Conservation (phyloP, 2,329 filamentous ascomycete species). For the Phialocephala sp. region DNA sequence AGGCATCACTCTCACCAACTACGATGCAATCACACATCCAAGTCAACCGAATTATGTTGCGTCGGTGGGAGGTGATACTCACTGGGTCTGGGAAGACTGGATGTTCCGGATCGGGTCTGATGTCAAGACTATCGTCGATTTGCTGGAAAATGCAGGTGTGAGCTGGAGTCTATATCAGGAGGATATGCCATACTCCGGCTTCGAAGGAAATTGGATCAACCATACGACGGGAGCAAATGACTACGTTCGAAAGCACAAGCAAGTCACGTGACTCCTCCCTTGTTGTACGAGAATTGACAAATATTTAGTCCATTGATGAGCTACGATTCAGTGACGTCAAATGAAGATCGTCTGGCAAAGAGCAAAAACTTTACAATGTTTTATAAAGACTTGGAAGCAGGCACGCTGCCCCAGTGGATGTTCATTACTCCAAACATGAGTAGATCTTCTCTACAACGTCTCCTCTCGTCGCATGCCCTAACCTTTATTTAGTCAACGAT, state of each 20-base stretch:
- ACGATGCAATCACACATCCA: constrained; percentile 70
- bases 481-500: constrained; percentile 61
- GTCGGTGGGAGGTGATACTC: constrained; percentile 68
- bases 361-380: constrained; percentile 78
- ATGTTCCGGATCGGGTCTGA: constrained; percentile 64
- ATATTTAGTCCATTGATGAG: constrained; percentile 57
- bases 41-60: constrained; percentile 79
- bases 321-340: constrained; percentile 67
- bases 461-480: not conserved
- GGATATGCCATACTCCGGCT: constrained; percentile 76
- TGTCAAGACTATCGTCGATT: constrained; percentile 58
- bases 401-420: constrained; percentile 72
- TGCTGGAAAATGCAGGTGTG: constrained; percentile 54
- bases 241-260: constrained; percentile 84
- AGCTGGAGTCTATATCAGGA: constrained; percentile 75
- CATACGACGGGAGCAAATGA: constrained; percentile 68
- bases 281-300: no score
- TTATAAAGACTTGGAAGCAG: constrained; percentile 66
- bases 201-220: constrained; percentile 69
- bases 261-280: constrained; percentile 35
- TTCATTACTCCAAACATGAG: constrained; percentile 78
- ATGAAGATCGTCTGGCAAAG: constrained; percentile 63
- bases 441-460: constrained; percentile 8
- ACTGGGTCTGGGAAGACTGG: constrained; percentile 72
- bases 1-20: constrained; percentile 66